Conservation (phyloP, 257 asterid genomes). For the Coffea canephora region DNA sequence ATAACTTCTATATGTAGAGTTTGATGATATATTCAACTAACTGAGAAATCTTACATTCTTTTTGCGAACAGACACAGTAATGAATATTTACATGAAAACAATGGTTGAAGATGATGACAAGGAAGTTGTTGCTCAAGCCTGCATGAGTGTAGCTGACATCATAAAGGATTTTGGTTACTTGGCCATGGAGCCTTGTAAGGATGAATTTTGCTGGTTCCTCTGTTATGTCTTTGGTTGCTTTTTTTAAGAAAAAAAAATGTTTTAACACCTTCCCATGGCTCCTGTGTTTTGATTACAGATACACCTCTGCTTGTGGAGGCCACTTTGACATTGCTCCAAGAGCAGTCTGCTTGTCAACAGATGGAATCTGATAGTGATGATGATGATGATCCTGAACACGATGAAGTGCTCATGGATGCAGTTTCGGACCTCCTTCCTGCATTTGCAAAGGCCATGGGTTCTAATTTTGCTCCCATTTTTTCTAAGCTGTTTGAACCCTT, state of each 20-base stretch:
- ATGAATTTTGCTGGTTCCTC: constrained; percentile 19
- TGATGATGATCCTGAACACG: constrained; percentile 86
- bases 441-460: constrained; percentile 86
- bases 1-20: neutral
- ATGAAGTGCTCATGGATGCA: constrained; percentile 99
- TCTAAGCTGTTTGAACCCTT: constrained; percentile 74
- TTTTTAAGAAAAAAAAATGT: neutral
- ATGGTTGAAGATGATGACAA: constrained; percentile 93
- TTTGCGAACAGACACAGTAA: constrained; percentile 56
- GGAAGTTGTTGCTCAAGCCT: constrained; percentile 99
- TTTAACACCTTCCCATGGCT: constrained; percentile 10
- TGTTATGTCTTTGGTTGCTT: constrained; percentile 17
- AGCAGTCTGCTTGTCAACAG: constrained; percentile 82
- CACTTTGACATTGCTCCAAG: constrained; percentile 70
- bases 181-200: constrained; percentile 91
- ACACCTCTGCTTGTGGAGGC: constrained; percentile 70
- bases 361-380: constrained; percentile 73
- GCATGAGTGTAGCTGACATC: constrained; percentile 81
- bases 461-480: constrained; percentile 82
- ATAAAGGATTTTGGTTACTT: constrained; percentile 74
- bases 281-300: constrained; percentile 40
- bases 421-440: constrained; percentile 99
- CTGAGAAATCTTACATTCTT: constrained; percentile 3
- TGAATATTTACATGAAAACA: constrained; percentile 79
- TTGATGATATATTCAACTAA: neutral